Conservation (phyloP, 2,329 filamentous ascomycete genomes). For the Diaporthe sp. region DNA sequence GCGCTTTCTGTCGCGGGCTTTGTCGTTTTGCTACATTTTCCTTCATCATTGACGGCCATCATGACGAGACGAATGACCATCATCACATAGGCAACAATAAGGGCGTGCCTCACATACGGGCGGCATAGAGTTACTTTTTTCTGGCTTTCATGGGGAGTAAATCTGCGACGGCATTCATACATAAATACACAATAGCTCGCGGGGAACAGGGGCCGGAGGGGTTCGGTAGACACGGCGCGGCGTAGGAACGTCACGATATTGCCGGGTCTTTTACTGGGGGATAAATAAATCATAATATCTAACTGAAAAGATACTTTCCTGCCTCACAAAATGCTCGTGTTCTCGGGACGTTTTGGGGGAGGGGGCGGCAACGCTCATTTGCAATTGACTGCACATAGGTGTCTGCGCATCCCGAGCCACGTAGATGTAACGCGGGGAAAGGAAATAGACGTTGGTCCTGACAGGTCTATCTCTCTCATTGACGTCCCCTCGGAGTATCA, state of each 20-base stretch:
- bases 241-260: slow-evolving; percentile 1
- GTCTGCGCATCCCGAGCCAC: too few species aligned
- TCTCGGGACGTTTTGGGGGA: too few species aligned
- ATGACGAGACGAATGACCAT: slow-evolving; percentile 37
- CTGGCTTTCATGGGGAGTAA: background rate
- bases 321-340: too few species aligned
- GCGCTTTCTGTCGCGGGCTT: background rate
- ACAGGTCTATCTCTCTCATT: background rate
- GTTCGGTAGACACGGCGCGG: background rate
- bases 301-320: background rate
- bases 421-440: too few species aligned
- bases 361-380: too few species aligned
- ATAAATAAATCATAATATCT: slow-evolving; percentile 34
- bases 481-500: background rate
- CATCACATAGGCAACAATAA: slow-evolving; percentile 36
- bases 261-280: background rate
- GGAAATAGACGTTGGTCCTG: background rate
- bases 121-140: slow-evolving; percentile 28
- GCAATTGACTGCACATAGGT: background rate
- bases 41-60: slow-evolving; percentile 19
- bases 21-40: background rate
- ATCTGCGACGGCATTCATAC: slow-evolving; percentile 27
- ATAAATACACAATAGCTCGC: slow-evolving; percentile 4
- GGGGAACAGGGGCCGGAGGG: background rate
- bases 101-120: slow-evolving; percentile 7